Evolutionary conservation across 768 basidiomycete genomes (phyloP), one percentile per base, ranked within the genome.

Genomic region (Termitomyces sp.): DNA sequence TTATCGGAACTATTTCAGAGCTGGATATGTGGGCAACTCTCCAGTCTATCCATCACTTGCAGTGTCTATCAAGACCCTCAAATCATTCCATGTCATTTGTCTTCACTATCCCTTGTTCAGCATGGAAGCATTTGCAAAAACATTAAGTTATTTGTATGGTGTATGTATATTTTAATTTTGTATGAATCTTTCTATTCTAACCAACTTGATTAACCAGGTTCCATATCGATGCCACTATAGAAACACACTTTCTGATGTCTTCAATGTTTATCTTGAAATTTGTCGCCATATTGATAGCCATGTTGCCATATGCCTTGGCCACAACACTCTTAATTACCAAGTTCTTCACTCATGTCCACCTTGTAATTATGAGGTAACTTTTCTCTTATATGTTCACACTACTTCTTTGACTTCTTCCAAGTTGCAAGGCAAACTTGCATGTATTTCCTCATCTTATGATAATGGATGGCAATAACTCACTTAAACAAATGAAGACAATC

Each of bases 201-300:
- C 28, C 28, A 7, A 47, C 5, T 28, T 47, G 1, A 13, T 48
- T 8, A 14, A 30, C 16, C 28, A 59, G 58, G 10, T 40, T 6
- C 63, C 71, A 4, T 76, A 72, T 55, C 58, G 50, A 5, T 63
- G 58, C 10, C 48, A 41, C 2, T 67, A 64, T 53, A 64, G 69
- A 5, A 59, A 49, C 1, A 54, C 65, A 18, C 63, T 80, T 28
- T 64, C 70, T 1, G 64, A 70, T 28, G 63, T 74, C 5, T 77
- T 73, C 55, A 74, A 79, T 53, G 49, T 70, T 0, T 79, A 76
- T 58, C 69, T 79, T 1, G 75, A n/a, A n/a, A n/a, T n/a, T n/a
- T n/a, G n/a, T n/a, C n/a, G n/a, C n/a, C n/a, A n/a, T n/a, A n/a
- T n/a, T n/a, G 57, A 71, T 20, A 16, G 20, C 2, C 58, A 49